A percentile compares a stretch with the other conserved stretches of the same genome.
These are phyloP conservation scores for Metschnikowia vanudenii DNA, from an alignment of 805 yeast species.

Conservation along the genomic window DNA sequence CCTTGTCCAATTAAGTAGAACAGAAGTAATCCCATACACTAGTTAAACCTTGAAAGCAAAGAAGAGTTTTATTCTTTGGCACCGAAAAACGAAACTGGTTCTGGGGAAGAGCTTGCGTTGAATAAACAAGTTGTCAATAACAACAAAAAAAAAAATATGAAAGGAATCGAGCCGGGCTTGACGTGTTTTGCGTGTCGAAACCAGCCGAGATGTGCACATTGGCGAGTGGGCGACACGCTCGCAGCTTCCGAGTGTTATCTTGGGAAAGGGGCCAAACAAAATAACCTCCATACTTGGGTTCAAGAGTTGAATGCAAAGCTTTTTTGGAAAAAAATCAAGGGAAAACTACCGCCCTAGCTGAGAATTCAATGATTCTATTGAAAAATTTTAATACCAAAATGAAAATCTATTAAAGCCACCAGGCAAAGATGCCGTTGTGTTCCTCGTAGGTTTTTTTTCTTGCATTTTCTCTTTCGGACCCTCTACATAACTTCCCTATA, in stretches of 20 bases:
- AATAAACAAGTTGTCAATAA: background rate
- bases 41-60: conserved; percentile 1
- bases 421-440: too few relatives aligned
- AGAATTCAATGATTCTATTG: too few relatives aligned
- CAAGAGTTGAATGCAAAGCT: too few relatives aligned
- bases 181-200: conserved; percentile 14
- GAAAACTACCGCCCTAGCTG: too few relatives aligned
- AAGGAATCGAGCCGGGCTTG: conserved; percentile 2
- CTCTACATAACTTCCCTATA: too few relatives aligned
- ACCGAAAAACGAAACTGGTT: background rate
- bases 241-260: conserved; percentile 2
- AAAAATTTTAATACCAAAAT: too few relatives aligned
- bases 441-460: too few relatives aligned
- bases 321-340: too few relatives aligned
- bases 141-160: conserved; percentile 4
- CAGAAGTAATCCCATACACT: conserved; percentile 42
- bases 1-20: conserved; percentile 38
- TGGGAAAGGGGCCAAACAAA: background rate
- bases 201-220: conserved; percentile 5
- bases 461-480: too few relatives aligned
- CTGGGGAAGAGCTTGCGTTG: background rate
- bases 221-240: conserved; percentile 5
- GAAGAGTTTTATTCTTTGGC: background rate
- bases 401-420: too few relatives aligned
- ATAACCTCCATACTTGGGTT: background rate